Evolutionary conservation across 371 early-diverging fungal genomes (phyloP), one percentile per base, ranked within the genome.

Genomic region (Phascolomyces articulosus): DNA sequence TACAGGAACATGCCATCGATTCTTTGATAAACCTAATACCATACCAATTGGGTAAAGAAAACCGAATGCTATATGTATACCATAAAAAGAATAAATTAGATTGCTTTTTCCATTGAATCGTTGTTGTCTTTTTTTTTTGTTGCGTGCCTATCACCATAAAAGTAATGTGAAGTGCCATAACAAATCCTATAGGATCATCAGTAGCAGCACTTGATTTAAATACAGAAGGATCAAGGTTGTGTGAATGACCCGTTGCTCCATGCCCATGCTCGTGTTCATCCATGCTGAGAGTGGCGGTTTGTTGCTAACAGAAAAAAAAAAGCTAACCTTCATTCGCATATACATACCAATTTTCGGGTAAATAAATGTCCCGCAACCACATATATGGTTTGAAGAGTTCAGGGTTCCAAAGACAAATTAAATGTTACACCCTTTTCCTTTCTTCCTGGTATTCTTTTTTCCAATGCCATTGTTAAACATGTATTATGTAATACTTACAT

Each of bases 1-100:
- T 31, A 87, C 80, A 7, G 89, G 89, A 6, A 89, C 88, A 72
- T 89, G 90, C 87, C 86, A 86, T 20, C 68, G 72, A 66, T 84
- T 81, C 59, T 71, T 82, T 18, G 78, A 77, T 20, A 89, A 68
- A 9, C 88, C 90, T 15, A 89, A 64, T 0, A 89, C 85, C 78
- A 88, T 77, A 11, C 90, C 90, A 28, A 85, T 26, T 4, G 83
- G 78, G 65, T 74, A 79, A 15, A 82, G 40, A 54, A 83, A 59
- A 8, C 80, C 80, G 62, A 83, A 83, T 0, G 78, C 80, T 75
- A 11, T 55, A 47, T 7, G 7, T 10, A 18, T 51, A 11, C 7
- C 20, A 24, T 23, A 1, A 44, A 13, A 11, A 51, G 51, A 51
- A 51, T n/a, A n/a, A n/a, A n/a, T n/a, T n/a, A n/a, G n/a, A n/a